A percentile compares a stretch with the other conserved stretches of the same genome.
These are phyloP conservation scores for Linnemannia schmuckeri DNA, from an alignment of 192 early-diverging fungal species.

Conservation along the genomic window DNA sequence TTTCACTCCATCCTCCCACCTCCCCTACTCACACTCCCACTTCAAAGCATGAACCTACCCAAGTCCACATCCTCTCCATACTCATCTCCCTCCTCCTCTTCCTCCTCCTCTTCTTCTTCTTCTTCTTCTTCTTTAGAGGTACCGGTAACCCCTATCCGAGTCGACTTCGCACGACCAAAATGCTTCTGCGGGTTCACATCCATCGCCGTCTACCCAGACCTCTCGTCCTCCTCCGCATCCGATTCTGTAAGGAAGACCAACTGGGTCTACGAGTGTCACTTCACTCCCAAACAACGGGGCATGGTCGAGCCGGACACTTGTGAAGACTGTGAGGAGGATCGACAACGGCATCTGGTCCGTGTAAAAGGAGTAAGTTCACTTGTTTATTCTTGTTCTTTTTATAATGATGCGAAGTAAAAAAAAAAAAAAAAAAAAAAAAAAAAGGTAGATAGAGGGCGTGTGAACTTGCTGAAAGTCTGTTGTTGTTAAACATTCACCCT, in stretches of 20 bases:
- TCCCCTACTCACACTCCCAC: too few relatives aligned
- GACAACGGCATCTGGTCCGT: background rate
- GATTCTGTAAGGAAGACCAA: background rate
- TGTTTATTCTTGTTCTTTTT: background rate
- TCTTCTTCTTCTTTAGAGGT: too few relatives aligned
- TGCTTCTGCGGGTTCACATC: constrained; percentile 30
- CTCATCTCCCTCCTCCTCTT: too few relatives aligned
- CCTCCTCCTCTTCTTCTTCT: too few relatives aligned
- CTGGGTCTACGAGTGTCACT: constrained; percentile 12
- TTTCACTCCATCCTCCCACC: too few relatives aligned
- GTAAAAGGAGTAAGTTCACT: background rate
- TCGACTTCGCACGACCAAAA: constrained; percentile 2
- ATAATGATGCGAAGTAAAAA: background rate
- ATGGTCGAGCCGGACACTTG: background rate
- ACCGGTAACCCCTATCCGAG: background rate
- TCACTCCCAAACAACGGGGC: background rate
- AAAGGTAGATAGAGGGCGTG: too few relatives aligned
- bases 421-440: too few relatives aligned
- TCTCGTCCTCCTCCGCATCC: too few relatives aligned
- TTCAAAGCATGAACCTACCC: too few relatives aligned
- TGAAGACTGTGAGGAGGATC: background rate
- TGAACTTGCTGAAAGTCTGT: too few relatives aligned
- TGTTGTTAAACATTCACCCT: too few relatives aligned
- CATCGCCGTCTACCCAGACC: background rate
- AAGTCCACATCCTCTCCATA: too few relatives aligned